Base-by-base conservation (phyloP, 768 basidiomycete genomes). In the Mycena polygramma region DNA sequence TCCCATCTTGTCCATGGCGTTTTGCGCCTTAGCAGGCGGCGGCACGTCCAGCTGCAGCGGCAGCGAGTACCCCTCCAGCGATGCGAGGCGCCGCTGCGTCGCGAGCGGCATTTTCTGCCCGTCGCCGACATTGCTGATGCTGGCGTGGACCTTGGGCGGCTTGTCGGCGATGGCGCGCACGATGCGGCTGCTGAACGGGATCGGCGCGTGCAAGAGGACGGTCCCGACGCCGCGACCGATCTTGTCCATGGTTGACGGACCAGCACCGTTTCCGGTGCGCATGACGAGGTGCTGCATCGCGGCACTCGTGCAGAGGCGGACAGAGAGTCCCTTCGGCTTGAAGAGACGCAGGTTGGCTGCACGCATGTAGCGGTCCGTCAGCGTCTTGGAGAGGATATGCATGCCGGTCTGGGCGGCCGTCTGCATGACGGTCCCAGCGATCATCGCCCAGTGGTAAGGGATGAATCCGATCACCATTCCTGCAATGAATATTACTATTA, bases 321-420 rank as follows among this genome's bases (percentile, higher is more conserved):
- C 77, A n/a, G 54, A 59, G 39, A 77, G 72, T 22, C 75, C 74
- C 1, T 70, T 66, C 13, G 77, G 77, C 36, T 71, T 65, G 64
- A 77, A 78, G 46, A 72, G 58, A 15, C 66, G 72, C 9, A 41
- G 43, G 46, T 77, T 78, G 26, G 77, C 76, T 6, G 69, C 71
- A 35, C 73, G 70, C 35, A 78, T 69, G 53, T 76, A 78, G 22
- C 74, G 75, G 36, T 77, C 77, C 26, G 77, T 75, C 13, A 77
- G 58, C 8, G 75, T 73, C 49, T 78, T 78, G 6, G 75, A 74
- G 24, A 77, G 69, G 26, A 77, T 26, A 48, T 62, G 76, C 74
- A 73, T 73, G 8, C 72, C 75, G 3, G 73, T 74, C 58, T 77
- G 72, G 5, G 77, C 75, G n/a, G 48, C 60, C 13, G 73, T 71